A percentile compares a stretch with the other conserved stretches of the same genome.
Conservation (phyloP, 2,329 filamentous ascomycete genomes). For the Bipolaris gigantea region DNA sequence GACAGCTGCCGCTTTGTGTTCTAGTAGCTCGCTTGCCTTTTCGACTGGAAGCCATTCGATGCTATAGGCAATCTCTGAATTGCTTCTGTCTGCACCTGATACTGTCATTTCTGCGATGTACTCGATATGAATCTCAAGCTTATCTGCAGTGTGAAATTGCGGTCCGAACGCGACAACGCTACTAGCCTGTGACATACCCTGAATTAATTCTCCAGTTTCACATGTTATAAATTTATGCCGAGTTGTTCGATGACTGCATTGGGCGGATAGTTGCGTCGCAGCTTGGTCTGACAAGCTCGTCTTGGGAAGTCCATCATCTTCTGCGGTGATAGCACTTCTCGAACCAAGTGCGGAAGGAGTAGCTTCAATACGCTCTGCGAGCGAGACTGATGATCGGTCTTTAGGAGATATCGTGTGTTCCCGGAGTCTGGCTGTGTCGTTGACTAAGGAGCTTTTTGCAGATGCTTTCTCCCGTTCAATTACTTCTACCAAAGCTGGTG, state of each 20-base stretch:
- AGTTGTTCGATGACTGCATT: neutral
- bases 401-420: neutral
- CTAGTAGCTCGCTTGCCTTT: constrained; percentile 3
- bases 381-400: neutral
- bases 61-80: constrained; percentile 4
- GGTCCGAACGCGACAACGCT: neutral
- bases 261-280: neutral
- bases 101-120: neutral
- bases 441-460: neutral
- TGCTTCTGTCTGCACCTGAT: neutral
- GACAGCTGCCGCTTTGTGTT: constrained; percentile 3
- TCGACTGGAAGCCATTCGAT: constrained; percentile 12
- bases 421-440: neutral
- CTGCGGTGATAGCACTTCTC: neutral
- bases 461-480: neutral
- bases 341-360: neutral
- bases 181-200: neutral
- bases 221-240: neutral
- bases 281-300: neutral
- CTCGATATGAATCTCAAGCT: constrained; percentile 12
- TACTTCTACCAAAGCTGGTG: neutral
- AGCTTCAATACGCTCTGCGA: neutral
- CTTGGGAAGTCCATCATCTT: neutral
- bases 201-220: neutral
- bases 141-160: constrained; percentile 2